Evolutionary conservation across 1,139 yeast species (phyloP).

Genomic region (Candida sp.): DNA sequence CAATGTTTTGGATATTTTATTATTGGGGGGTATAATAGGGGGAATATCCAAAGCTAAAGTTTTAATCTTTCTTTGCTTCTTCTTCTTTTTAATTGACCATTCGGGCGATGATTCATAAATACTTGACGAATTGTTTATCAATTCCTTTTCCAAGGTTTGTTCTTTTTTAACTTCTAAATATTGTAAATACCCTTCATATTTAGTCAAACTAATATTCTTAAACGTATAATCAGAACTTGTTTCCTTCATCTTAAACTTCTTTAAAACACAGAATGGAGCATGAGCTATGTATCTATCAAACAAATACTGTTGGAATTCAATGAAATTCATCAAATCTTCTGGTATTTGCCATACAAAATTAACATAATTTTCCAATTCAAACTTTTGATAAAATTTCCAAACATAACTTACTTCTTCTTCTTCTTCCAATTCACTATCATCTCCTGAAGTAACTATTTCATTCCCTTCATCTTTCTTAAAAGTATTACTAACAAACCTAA

Average conservation of each 20-base stretch:
- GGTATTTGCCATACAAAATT: neutral
- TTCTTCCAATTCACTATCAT: neutral
- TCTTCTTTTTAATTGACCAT: constrained; percentile 1
- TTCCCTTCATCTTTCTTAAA: neutral
- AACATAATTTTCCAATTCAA: neutral
- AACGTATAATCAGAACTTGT: constrained; percentile 9
- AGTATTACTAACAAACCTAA: neutral
- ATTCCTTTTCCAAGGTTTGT: neutral
- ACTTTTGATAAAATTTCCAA: neutral
- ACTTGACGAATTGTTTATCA: constrained; percentile 1
- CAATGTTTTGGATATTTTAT: neutral
- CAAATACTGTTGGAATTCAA: constrained; percentile 10
- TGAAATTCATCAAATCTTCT: neutral
- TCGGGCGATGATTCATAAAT: neutral
- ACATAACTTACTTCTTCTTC: neutral
- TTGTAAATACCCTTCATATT: constrained; percentile 15
- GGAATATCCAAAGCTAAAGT: neutral
- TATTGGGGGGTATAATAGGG: neutral
- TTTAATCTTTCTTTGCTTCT: neutral
- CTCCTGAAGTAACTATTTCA: neutral
- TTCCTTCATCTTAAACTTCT: constrained; percentile 7
- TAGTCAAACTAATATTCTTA: constrained; percentile 11
- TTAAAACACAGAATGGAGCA: constrained; percentile 15
- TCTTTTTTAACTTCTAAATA: constrained; percentile 6
- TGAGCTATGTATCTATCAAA: constrained; percentile 19